phyloP scores from a whole-genome alignment of 352 stramenopile genomes.

The Halophytophthora batemanensis region DNA sequence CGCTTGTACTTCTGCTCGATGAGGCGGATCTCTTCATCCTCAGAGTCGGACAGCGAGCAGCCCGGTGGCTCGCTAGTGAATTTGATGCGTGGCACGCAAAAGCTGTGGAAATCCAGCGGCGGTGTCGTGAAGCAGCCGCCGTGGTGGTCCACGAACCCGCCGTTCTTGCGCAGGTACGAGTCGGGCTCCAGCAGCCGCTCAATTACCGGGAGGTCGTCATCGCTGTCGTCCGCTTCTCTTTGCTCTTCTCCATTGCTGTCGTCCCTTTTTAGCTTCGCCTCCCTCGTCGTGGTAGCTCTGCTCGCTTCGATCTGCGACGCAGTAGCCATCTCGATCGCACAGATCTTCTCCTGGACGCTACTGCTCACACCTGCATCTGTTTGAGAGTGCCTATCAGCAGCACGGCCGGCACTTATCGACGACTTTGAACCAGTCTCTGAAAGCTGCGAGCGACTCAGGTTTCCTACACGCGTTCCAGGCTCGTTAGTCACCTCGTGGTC shows the following conservation, averaged over 20 bases:
- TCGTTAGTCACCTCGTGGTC: not conserved
- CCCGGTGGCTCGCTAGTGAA: constrained; percentile 34
- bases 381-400: constrained; percentile 1
- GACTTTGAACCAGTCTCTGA: constrained; percentile 1
- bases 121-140: constrained; percentile 47
- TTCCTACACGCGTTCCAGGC: not conserved
- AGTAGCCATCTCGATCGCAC: constrained; percentile 9
- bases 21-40: constrained; percentile 71
- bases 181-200: constrained; percentile 44
- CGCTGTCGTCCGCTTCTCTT: constrained; percentile 9
- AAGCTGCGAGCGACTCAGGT: constrained; percentile 6
- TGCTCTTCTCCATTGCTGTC: constrained; percentile 16
- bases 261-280: constrained; percentile 1
- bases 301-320: constrained; percentile 4
- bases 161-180: constrained; percentile 42
- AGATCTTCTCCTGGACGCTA: not conserved
- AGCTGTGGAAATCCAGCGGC: constrained; percentile 55
- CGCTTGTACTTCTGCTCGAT: constrained; percentile 78
- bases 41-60: constrained; percentile 50
- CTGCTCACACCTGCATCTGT: not conserved
- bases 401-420: not conserved
- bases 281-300: not conserved
- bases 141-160: constrained; percentile 45
- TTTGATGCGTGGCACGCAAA: constrained; percentile 79
- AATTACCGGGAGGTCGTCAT: constrained; percentile 6